Base-by-base conservation (phyloP, 805 yeast species). In the Candida boidinii region DNA sequence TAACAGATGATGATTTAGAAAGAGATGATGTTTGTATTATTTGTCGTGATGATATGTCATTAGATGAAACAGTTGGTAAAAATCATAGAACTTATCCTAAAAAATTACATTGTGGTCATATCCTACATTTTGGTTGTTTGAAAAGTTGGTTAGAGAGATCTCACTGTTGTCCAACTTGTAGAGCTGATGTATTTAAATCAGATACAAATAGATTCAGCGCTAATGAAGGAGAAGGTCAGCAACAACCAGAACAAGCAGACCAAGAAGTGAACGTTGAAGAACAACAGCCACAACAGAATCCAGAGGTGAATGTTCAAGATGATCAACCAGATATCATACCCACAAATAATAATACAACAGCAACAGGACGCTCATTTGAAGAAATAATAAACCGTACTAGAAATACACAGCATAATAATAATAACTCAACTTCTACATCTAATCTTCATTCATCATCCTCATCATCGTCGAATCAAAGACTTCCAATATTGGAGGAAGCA, bases 111-210 rank as follows among this genome's bases (percentile, higher is more conserved):
- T 92, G 98, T 63, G 82, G 85, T 17, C 98, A 92, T 55, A 79
- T 85, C 30, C 66, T 90, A 36, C 98, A 92, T 53, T 61, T 81
- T 58, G 88, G 92, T 4, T 92, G 98, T 54, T 66, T 92, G 40
- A 82, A 85, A 48, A 79, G 82, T 43, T 92, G 98, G 98, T 65
- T 92, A 44, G 94, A 84, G 49, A 70, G 95, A 42, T 85, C 95
- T 0, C 90, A 80, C 44, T 73, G 75, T n/a, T 92, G 98, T 60
- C 98, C 98, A 2, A 75, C 88, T 34, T 92, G 98, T 54, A 66
- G 95, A 39, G 65, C 79, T 20, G 72, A 76, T 9, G 94, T 86
- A 2, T 68, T 75, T 41, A 62, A 51, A 31, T 52, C 46, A 12
- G 22, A 26, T 16, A 23, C 26, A 7, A 30, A 16, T 17, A 25